Conservation (phyloP, 2,329 filamentous ascomycete genomes). For the Myriangium duriaei region DNA sequence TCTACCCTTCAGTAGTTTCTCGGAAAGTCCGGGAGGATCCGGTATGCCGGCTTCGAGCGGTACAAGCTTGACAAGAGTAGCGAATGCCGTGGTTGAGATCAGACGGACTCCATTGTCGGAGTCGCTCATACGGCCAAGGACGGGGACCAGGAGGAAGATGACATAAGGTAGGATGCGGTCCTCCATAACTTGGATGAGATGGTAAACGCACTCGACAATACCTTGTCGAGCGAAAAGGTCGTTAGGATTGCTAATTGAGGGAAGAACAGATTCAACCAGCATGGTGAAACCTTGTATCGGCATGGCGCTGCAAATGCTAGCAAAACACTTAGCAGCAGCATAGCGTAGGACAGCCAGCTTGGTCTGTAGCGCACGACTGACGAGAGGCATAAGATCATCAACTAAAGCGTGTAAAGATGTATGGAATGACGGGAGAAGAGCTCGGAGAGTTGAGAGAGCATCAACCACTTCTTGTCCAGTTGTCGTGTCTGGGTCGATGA, state of each 20-base stretch:
- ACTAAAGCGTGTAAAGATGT: constrained; percentile 64
- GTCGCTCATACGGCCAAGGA: constrained; percentile 95
- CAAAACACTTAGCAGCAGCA: constrained; percentile 92
- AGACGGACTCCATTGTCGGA: constrained; percentile 91
- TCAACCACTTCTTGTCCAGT: constrained; percentile 90
- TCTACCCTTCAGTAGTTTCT: constrained; percentile 75
- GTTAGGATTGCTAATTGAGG: constrained; percentile 79
- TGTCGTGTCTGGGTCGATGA: constrained; percentile 58
- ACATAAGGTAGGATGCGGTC: constrained; percentile 93
- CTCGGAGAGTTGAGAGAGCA: constrained; percentile 81
- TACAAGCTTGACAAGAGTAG: constrained; percentile 91
- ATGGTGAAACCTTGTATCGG: constrained; percentile 92
- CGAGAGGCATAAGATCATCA: constrained; percentile 67
- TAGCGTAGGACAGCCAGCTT: constrained; percentile 87
- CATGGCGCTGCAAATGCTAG: constrained; percentile 93
- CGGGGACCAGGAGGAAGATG: constrained; percentile 95
- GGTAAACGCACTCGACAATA: constrained; percentile 88
- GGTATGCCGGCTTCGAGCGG: constrained; percentile 95
- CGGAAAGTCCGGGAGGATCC: constrained; percentile 83
- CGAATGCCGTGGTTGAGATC: constrained; percentile 92
- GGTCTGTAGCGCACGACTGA: constrained; percentile 79
- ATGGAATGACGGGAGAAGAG: constrained; percentile 82
- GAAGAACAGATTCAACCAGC: constrained; percentile 82
- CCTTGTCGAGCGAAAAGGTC: constrained; percentile 86
- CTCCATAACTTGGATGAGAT: constrained; percentile 96